phyloP scores from a whole-genome alignment of 2,329 filamentous ascomycete species.

The Aspergillus fumigatus region DNA sequence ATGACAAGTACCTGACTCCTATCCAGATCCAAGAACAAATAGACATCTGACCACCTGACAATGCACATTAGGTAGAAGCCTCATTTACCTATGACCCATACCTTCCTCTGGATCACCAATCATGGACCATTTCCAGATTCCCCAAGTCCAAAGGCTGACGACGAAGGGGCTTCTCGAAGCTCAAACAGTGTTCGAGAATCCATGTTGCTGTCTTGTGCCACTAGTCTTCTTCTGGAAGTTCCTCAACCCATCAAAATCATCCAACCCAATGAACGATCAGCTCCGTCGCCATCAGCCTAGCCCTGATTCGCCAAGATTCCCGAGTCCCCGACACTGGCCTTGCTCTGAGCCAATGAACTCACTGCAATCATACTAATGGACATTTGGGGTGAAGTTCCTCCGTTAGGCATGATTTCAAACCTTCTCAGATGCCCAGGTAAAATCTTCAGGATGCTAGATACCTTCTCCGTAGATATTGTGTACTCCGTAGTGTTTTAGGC shows the following conservation, averaged over 20 bases:
- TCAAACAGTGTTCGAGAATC: constrained; percentile 13
- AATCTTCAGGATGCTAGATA: too few relatives aligned
- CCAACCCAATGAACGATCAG: neutral
- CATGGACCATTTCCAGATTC: neutral
- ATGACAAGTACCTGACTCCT: too few relatives aligned
- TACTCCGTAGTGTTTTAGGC: too few relatives aligned
- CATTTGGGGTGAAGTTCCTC: neutral
- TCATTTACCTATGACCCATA: neutral
- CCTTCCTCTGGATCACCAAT: neutral
- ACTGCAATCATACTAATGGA: neutral
- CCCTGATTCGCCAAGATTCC: neutral
- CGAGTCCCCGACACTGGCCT: neutral
- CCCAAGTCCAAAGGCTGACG: constrained; percentile 13
- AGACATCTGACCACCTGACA: neutral
- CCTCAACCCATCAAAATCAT: neutral
- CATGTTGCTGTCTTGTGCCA: constrained; percentile 9
- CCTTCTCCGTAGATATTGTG: too few relatives aligned
- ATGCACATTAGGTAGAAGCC: neutral
- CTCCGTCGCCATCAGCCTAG: neutral
- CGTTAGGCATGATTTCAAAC: too few relatives aligned
- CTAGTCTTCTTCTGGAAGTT: constrained; percentile 4
- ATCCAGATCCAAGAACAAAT: neutral
- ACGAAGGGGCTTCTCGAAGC: constrained; percentile 19
- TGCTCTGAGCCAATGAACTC: too few relatives aligned
- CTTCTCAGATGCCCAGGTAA: too few relatives aligned